Evolutionary conservation across 2,329 filamentous ascomycete species (phyloP).

Genomic region (Tolypocladium cylindrosporum): DNA sequence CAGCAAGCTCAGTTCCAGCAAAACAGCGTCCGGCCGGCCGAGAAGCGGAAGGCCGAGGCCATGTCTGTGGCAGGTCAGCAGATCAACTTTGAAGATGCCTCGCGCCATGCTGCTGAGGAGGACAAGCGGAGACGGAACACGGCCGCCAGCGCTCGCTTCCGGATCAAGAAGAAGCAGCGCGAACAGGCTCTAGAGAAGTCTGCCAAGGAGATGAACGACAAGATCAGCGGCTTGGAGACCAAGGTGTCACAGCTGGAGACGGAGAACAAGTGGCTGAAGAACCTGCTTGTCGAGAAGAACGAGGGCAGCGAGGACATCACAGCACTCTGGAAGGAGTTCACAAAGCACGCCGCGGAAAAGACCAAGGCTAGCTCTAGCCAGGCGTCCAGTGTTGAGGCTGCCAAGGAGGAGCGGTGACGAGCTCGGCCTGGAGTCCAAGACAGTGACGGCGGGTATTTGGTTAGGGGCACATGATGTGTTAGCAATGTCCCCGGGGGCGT

Average conservation of each 20-base stretch:
- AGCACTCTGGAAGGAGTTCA: conserved; percentile 41
- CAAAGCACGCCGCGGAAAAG: conserved; percentile 25
- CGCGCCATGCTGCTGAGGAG: conserved; percentile 69
- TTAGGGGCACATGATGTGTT: not conserved
- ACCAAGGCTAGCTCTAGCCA: conserved; percentile 15
- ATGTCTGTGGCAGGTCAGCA: conserved; percentile 29
- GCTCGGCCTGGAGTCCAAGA: not conserved
- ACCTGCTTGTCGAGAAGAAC: conserved; percentile 73
- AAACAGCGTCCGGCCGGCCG: conserved; percentile 20
- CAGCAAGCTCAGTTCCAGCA: conserved; percentile 24
- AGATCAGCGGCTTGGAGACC: conserved; percentile 62
- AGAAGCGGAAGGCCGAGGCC: conserved; percentile 37
- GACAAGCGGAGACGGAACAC: conserved; percentile 87
- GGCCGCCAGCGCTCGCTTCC: conserved; percentile 78
- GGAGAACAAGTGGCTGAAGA: conserved; percentile 75
- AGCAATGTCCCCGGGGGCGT: conserved; percentile 1
- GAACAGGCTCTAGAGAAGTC: conserved; percentile 76
- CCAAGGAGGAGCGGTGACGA: conserved; percentile 13
- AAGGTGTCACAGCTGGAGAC: conserved; percentile 70
- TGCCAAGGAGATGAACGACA: conserved; percentile 75
- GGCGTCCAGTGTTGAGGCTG: conserved; percentile 8
- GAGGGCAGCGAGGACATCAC: conserved; percentile 47
- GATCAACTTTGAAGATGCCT: conserved; percentile 57
- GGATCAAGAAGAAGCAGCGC: conserved; percentile 92
- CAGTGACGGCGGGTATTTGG: not conserved